A percentile compares a stretch with the other conserved stretches of the same genome.
These are phyloP conservation scores for Diplodia scrobiculata DNA, from an alignment of 2,329 filamentous ascomycete genomes.

Conservation along the genomic window DNA sequence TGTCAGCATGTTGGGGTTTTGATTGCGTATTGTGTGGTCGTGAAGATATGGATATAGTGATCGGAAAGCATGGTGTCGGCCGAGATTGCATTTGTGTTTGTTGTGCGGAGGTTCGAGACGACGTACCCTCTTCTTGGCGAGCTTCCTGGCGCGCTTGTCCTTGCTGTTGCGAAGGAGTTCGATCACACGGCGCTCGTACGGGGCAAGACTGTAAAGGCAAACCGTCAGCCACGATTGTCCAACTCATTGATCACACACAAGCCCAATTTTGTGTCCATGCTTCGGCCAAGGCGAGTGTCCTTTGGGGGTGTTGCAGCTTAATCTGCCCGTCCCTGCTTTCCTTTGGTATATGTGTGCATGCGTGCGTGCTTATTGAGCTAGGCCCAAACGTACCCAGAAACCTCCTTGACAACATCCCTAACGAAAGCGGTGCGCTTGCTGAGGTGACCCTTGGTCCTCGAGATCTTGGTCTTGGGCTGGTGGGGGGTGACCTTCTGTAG, in stretches of 20 bases:
- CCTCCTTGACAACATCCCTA: conserved; percentile 96
- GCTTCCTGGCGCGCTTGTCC: conserved; percentile 98
- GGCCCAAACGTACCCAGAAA: conserved; percentile 73
- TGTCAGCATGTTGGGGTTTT: conserved; percentile 36
- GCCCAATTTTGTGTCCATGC: neutral
- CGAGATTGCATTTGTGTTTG: neutral
- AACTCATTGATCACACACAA: neutral
- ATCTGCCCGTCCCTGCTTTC: neutral
- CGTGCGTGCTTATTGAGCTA: conserved; percentile 11
- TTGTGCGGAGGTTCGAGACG: conserved; percentile 9
- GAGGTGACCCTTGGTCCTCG: conserved; percentile 87
- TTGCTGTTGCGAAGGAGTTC: conserved; percentile 98
- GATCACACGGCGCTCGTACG: conserved; percentile 98
- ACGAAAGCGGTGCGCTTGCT: conserved; percentile 98
- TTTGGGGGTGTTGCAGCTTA: neutral
- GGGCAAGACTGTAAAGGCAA: conserved; percentile 65
- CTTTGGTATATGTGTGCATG: conserved; percentile 22
- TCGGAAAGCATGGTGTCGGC: neutral
- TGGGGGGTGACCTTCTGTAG: conserved; percentile 57
- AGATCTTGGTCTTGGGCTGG: conserved; percentile 54
- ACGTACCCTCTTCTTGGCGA: conserved; percentile 97
- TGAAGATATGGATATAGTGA: neutral
- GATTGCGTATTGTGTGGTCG: neutral
- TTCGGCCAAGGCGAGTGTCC: neutral
- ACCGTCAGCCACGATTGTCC: conserved; percentile 28